Percentiles rank a stretch among this genome's conserved stretches.
Evolutionary conservation across 495 filamentous ascomycete species (phyloP).

Genomic region (Penicillium soppii): DNA sequence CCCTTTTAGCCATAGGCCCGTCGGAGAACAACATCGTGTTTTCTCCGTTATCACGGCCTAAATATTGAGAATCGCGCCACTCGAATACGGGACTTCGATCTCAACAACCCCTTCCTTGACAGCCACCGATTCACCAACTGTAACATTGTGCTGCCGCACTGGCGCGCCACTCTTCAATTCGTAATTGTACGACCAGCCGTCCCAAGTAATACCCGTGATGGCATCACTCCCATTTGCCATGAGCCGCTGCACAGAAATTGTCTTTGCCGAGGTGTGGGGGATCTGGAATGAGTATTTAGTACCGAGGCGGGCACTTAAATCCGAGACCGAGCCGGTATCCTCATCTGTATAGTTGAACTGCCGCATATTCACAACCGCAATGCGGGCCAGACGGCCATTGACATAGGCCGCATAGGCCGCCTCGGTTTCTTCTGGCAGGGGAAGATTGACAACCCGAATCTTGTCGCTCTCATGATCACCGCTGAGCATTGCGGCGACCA

Average conservation of each 20-base stretch:
- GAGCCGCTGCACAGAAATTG: slow-evolving; percentile 45
- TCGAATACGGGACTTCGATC: slow-evolving; percentile 50
- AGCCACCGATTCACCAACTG: slow-evolving; percentile 48
- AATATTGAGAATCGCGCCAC: slow-evolving; percentile 49
- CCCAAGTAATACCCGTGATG: slow-evolving; percentile 59
- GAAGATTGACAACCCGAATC: slow-evolving; percentile 37
- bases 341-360: slow-evolving; percentile 56
- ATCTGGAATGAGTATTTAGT: slow-evolving; percentile 48
- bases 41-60: too few relatives aligned
- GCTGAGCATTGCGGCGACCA: slow-evolving; percentile 54
- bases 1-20: too few relatives aligned
- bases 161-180: slow-evolving; percentile 56
- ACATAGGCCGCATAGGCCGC: slow-evolving; percentile 61
- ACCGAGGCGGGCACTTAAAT: slow-evolving; percentile 19
- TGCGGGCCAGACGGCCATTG: slow-evolving; percentile 39
- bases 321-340: slow-evolving; percentile 14
- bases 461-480: slow-evolving; percentile 6
- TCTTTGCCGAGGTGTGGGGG: slow-evolving; percentile 15
- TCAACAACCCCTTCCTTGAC: slow-evolving; percentile 46
- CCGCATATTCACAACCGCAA: slow-evolving; percentile 60
- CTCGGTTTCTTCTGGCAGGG: slow-evolving; percentile 42
- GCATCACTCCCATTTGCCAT: slow-evolving; percentile 64
- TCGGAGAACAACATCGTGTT: too few relatives aligned
- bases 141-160: slow-evolving; percentile 56
- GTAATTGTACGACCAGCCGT: slow-evolving; percentile 64